Base-by-base conservation (phyloP, 805 yeast genomes). In the Cyberlindnera euphorbiae region DNA sequence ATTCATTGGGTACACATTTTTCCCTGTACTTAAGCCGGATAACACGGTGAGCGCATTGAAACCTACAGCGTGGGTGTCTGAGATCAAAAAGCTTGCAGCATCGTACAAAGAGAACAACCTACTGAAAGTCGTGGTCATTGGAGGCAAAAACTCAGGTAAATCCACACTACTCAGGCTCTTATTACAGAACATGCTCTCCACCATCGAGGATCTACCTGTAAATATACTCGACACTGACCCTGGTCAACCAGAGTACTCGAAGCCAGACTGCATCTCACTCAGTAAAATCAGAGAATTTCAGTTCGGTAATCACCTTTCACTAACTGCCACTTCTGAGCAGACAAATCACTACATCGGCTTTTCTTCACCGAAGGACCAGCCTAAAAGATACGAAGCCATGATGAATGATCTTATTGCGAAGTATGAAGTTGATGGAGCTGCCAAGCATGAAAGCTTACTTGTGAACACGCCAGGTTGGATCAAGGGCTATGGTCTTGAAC, bases 401-500 rank as follows among this genome's bases (percentile, higher is more conserved):
- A 59, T 77, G 4, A 52, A 57, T 24, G 53, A 64, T 4, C 56
- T 85, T 14, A 53, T 72, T 8, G 46, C 52, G 2, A 52, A 53
- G 11, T 72, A 59, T 21, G 48, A 46, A 21, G 45, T 47, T 17
- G 56, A 59, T 37, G 64, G 64, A 0, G 18, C 30, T 4, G 11
- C 31, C 8, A 41, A 42, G 18, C 41, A 45, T 33, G 50, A 50
- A 32, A 46, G 63, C 36, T 58, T 87, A 4, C 56, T 88, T 1
- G 68, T 89, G 4, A 88, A 88, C 50, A 75, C 89, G 1, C 90
- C 96, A 0, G 96, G 96, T 0, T 88, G 96, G 96, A 73, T 87
- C 21, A 84, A 83, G 57, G 97, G 96, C 0, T 77, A 76, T 44
- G 97, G 97, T 0, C 66, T 79, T 12, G 80, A 77, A 32, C 59